Base-by-base conservation (phyloP, 306 rosid species). In the Leucaena leucocephala region DNA sequence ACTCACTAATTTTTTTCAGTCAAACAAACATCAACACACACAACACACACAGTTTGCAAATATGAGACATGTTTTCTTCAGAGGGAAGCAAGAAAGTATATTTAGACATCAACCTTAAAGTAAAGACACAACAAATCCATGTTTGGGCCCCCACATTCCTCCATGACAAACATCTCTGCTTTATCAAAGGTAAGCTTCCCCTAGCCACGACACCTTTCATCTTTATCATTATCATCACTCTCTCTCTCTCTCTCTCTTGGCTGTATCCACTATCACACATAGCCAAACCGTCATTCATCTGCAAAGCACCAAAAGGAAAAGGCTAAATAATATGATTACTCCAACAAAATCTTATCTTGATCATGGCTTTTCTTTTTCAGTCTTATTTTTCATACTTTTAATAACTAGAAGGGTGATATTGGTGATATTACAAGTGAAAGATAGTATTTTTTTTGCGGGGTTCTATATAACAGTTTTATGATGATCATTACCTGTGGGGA, bases 41-140 rank as follows among this genome's bases (percentile, higher is more conserved):
- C 33, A 27, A n/a, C 3, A 16, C 3, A 16, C 12, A 83, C 72
- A 71, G 91, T 78, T 85, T 83, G 87, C 81, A 85, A 80, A 85
- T 92, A 85, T 81, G 85, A 89, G 86, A 92, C 97, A 94, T 89
- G 94, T 88, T 88, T 88, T 90, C 90, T 85, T 85, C 86, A 67
- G 72, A 77, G 81, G 48, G 80, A 69, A 80, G 86, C 76, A 83
- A 88, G 76, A 82, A 68, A 68, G 17, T 13, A 58, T 58, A 58
- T 63, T 35, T 63, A 86, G 71, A 77, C 83, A 81, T 74, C 75
- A 84, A 64, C 43, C 34, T 27, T 39, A 68, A 76, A 84, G 86
- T 79, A 77, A 77, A 74, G 85, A 85, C 89, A 90, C 62, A 83
- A 78, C 58, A 83, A 78, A 87, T 80, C 90, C 80, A 80, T 62